A percentile compares a stretch with the other conserved stretches of the same genome.
phyloP scores from a whole-genome alignment of 2,329 filamentous ascomycete species.

The Fusarium phyllophilum region DNA sequence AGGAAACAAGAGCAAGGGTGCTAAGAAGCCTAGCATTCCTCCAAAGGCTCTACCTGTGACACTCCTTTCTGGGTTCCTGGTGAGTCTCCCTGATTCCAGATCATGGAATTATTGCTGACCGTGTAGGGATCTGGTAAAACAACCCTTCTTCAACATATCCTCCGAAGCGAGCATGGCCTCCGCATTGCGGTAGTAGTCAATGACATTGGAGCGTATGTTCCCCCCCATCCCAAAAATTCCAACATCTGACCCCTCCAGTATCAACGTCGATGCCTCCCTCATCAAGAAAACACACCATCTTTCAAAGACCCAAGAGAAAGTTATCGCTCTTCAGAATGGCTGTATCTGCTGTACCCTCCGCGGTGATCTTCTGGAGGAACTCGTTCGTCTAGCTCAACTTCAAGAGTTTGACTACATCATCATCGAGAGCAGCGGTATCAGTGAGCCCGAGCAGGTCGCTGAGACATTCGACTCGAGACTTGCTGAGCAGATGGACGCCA shows the following conservation, averaged over 20 bases:
- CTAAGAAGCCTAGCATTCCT: conserved; percentile 24
- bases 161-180: conserved; percentile 73
- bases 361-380: conserved; percentile 75
- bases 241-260: conserved; percentile 46
- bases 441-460: conserved; percentile 77
- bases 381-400: conserved; percentile 70
- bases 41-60: conserved; percentile 48
- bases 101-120: neutral
- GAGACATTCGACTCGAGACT: conserved; percentile 74
- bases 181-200: conserved; percentile 79
- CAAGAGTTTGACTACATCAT: conserved; percentile 76
- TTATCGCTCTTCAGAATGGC: conserved; percentile 76
- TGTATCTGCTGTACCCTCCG: conserved; percentile 82
- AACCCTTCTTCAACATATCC: conserved; percentile 74
- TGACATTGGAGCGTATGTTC: conserved; percentile 69
- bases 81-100: neutral
- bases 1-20: conserved; percentile 17
- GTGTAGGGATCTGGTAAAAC: conserved; percentile 74
- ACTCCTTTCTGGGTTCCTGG: conserved; percentile 50
- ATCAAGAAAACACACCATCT: conserved; percentile 66
- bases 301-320: conserved; percentile 69
- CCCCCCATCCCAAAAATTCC: accelerated
- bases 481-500: conserved; percentile 56
- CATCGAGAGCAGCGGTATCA: conserved; percentile 78
- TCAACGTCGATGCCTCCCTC: conserved; percentile 73